These are phyloP conservation scores for Globisporangium parvum DNA, from an alignment of 352 stramenopile genomes.

Conservation along the genomic window DNA sequence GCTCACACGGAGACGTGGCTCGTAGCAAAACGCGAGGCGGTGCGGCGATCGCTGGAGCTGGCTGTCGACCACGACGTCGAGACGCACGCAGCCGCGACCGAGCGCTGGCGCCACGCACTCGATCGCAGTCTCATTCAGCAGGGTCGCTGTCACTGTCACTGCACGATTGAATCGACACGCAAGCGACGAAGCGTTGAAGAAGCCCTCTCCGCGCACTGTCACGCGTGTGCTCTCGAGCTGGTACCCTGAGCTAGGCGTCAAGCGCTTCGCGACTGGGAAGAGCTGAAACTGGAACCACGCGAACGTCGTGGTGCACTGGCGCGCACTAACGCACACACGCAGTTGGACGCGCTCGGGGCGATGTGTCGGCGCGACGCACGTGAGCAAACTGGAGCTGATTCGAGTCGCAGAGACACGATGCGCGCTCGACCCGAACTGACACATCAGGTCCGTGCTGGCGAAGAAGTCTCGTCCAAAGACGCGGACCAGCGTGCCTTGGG, in stretches of 20 bases:
- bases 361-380: conserved; percentile 26
- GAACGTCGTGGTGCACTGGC: conserved; percentile 14
- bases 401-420: conserved; percentile 4
- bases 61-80: conserved; percentile 2
- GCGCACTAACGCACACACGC: conserved; percentile 21
- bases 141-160: background rate
- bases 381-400: conserved; percentile 24
- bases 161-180: conserved; percentile 3
- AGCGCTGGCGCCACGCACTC: conserved; percentile 14
- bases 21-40: conserved; percentile 4
- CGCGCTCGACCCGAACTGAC: conserved; percentile 6
- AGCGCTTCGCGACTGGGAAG: conserved; percentile 11
- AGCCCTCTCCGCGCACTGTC: conserved; percentile 7
- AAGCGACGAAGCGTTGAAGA: conserved; percentile 15
- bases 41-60: background rate
- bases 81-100: conserved; percentile 1
- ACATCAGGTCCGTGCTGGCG: conserved; percentile 9
- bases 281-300: conserved; percentile 15
- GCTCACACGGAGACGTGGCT: conserved; percentile 10
- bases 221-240: conserved; percentile 9
- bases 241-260: conserved; percentile 14
- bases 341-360: conserved; percentile 20
- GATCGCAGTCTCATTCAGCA: conserved; percentile 10
- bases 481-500: background rate
- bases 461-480: conserved; percentile 18